Conservation (phyloP, 331 rosid genomes). For the Acacia concinna region DNA sequence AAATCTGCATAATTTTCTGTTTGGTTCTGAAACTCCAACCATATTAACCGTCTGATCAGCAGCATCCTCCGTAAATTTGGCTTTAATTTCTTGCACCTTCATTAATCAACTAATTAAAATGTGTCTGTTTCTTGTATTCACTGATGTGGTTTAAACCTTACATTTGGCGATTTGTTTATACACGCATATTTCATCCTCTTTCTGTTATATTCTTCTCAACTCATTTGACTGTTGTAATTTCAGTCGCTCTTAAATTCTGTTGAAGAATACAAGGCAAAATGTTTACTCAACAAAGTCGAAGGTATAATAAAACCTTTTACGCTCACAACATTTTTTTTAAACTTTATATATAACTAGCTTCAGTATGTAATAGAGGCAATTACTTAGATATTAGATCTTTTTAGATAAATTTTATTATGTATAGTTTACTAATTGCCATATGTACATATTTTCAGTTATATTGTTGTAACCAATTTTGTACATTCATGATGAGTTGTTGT, state of each 20-base stretch:
- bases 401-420: too few species aligned
- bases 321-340: background rate
- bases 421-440: too few species aligned
- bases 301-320: constrained; percentile 44
- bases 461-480: too few species aligned
- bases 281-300: constrained; percentile 77
- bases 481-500: too few species aligned
- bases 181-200: background rate
- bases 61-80: background rate
- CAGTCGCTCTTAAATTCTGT: constrained; percentile 74
- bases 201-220: background rate
- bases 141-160: background rate
- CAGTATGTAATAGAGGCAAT: too few species aligned
- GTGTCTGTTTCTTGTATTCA: background rate
- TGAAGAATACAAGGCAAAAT: constrained; percentile 83
- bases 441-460: too few species aligned
- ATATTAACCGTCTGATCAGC: background rate
- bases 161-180: background rate
- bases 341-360: too few species aligned
- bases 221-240: constrained; percentile 16
- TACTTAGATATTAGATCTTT: too few species aligned
- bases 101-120: background rate
- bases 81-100: background rate
- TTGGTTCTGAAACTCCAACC: background rate
- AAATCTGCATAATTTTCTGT: background rate